Base-by-base conservation (phyloP, 225 moss, liverwort and hornwort genomes). In the Sphagnum tenellum region DNA sequence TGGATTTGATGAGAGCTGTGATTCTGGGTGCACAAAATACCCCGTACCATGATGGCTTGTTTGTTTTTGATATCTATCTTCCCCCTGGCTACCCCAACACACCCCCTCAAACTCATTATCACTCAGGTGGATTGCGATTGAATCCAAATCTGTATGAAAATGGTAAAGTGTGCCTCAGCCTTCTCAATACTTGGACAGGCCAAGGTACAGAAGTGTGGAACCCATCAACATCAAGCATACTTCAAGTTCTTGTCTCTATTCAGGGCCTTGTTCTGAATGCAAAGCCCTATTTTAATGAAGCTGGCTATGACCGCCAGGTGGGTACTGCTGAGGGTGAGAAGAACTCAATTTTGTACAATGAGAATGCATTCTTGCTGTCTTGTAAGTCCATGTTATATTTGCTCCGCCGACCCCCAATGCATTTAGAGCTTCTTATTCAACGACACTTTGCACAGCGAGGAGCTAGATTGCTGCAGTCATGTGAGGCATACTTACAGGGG, bases 141-240 rank as follows among this genome's bases (percentile, higher is more conserved):
- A 98, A 98, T 74, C 98, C 98, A 55, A 98, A 98, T 82, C 85
- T 98, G 48, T 98, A 98, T 70, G 98, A 98, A 75, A 98, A 82
- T 64, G 98, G 98, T 65, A 93, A 89, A 77, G 98, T 98, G 61
- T 98, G 98, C 73, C 84, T 98, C 10, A 98, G 98, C 67, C 91
- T 98, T 61, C 77, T 98, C 12, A 98, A 98, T 55, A 98, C 98
- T 44, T 98, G 98, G 98, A 87, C 90, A 44, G 98, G 98, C 11
- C 90, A 82, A 74, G 98, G 90, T 47, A 89, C 93, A 10, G 98
- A 98, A 76, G 87, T 98, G 71, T 98, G 98, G 98, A 85, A 98
- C 69, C 82, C 98, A 5, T 87, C 83, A 63, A 90, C 93, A 56
- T 98, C 98, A 52, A 93, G 89, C 73, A 93, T 98, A 69, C 77